Base-by-base conservation (phyloP, 1,284 basidiomycete genomes). In the Veloboletus limbatus region DNA sequence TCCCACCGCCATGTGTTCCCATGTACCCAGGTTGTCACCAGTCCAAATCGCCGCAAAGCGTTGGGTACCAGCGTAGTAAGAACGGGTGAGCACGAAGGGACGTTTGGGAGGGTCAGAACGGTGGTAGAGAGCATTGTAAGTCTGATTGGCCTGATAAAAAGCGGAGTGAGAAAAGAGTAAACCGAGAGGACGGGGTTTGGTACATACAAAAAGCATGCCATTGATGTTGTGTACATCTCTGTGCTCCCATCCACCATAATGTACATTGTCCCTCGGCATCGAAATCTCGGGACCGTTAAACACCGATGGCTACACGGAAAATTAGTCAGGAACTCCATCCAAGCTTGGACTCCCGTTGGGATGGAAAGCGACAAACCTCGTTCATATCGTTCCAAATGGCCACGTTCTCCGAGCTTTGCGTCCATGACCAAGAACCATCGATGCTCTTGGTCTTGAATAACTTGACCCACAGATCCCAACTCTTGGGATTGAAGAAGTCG, bases 351-450 rank as follows among this genome's bases (percentile, higher is more conserved):
- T 10, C n/a, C n/a, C n/a, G 14, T 9, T 9, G 30, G 10, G 6
- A 14, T 20, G 18, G 4, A 22, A 34, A 34, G 13, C 2, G 1
- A 47, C 70, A n/a, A 40, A 88, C 89, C 79, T 98, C 96, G 63
- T 97, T 98, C 96, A 99, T 99, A 66, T 99, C 96, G 68, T 97
- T 98, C 94, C 95, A 97, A 51, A 98, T 90, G 62, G 85, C 87
- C 9, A 97, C 79, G 57, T 85, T 82, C 38, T 83, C 80, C 2
- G 90, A 91, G 54, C 87, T 90, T 50, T 87, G 71, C 0, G 73
- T 77, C 88, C 88, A 91, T 3, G 79, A 71, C 79, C 81, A 91
- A 26, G 75, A 72, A 9, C 69, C 75, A 31, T 72, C 66, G 7
- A 65, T 52, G 22, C 68, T 61, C 40, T 74, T 59, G 22, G 81